Percentiles rank a stretch among this genome's conserved stretches.
Evolutionary conservation across 352 stramenopile genomes (phyloP).

Genomic region (Globisporangium takayamanum): DNA sequence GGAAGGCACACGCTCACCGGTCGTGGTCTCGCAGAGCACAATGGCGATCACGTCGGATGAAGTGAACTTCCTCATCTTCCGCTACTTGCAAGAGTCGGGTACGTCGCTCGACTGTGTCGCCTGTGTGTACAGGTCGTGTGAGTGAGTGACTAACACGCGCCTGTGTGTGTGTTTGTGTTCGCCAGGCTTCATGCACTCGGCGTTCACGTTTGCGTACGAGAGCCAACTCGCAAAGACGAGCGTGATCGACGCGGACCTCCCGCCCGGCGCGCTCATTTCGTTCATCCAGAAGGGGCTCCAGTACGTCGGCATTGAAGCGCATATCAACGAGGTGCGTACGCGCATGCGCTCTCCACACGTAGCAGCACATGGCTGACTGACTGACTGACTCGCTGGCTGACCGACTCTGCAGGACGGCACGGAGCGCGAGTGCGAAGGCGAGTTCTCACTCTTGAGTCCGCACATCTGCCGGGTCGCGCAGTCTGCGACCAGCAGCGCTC

Average conservation of each 20-base stretch:
- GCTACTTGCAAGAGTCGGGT: constrained; percentile 96
- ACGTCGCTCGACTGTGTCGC: constrained; percentile 12
- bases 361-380: constrained; percentile 22
- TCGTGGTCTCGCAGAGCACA: constrained; percentile 1
- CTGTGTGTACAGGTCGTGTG: too few species aligned
- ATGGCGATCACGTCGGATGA: constrained; percentile 94
- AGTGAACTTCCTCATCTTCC: constrained; percentile 98
- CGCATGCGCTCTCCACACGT: constrained; percentile 1
- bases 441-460: constrained; percentile 91
- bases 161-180: not conserved
- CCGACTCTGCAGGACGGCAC: constrained; percentile 56
- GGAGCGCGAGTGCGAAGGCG: constrained; percentile 79
- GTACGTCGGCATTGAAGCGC: constrained; percentile 90
- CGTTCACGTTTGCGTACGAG: constrained; percentile 99
- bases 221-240: constrained; percentile 93
- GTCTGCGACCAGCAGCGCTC: constrained; percentile 61
- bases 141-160: not conserved
- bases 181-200: constrained; percentile 93
- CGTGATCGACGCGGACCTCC: constrained; percentile 90
- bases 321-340: constrained; percentile 74
- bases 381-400: constrained; percentile 6
- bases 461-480: constrained; percentile 86
- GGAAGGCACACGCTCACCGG: not conserved
- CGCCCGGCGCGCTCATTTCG: constrained; percentile 94
- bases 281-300: constrained; percentile 98